These are phyloP conservation scores for Trichoderma asperelloides DNA, from an alignment of 495 filamentous ascomycete genomes.

Conservation along the genomic window DNA sequence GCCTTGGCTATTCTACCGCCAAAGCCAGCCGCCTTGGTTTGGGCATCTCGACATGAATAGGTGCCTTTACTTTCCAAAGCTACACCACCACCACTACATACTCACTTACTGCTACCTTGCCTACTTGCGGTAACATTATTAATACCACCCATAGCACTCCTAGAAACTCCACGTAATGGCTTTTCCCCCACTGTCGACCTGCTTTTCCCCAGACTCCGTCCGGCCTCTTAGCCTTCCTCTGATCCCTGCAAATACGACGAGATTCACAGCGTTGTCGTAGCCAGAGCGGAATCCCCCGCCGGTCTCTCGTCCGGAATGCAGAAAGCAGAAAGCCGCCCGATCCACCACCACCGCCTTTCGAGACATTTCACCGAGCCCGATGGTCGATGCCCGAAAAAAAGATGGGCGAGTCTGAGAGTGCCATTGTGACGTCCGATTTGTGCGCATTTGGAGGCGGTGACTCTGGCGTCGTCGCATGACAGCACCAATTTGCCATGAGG, in stretches of 20 bases:
- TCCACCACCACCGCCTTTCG: not conserved
- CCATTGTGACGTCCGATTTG: not conserved
- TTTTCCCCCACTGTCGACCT: not conserved
- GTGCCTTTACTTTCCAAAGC: too few species aligned
- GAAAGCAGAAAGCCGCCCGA: not conserved
- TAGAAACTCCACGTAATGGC: not conserved
- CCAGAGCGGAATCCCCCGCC: not conserved
- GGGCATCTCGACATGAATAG: too few species aligned
- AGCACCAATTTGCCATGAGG: not conserved
- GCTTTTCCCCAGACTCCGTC: not conserved
- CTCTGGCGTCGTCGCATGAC: not conserved
- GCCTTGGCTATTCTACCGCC: too few species aligned
- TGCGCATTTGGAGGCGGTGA: not conserved
- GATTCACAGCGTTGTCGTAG: not conserved
- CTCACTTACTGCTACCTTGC: too few species aligned
- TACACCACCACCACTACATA: too few species aligned
- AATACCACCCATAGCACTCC: too few species aligned
- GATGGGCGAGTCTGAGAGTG: not conserved
- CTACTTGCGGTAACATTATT: too few species aligned
- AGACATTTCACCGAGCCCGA: constrained; percentile 3
- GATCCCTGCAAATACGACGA: not conserved
- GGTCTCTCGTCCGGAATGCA: not conserved
- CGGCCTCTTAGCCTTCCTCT: not conserved
- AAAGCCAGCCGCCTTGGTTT: too few species aligned
- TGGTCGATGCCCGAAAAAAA: not conserved